Evolutionary conservation across 148 eudicot species (phyloP), one percentile per base, ranked within the genome.

Genomic region (Rhododendron simsii): DNA sequence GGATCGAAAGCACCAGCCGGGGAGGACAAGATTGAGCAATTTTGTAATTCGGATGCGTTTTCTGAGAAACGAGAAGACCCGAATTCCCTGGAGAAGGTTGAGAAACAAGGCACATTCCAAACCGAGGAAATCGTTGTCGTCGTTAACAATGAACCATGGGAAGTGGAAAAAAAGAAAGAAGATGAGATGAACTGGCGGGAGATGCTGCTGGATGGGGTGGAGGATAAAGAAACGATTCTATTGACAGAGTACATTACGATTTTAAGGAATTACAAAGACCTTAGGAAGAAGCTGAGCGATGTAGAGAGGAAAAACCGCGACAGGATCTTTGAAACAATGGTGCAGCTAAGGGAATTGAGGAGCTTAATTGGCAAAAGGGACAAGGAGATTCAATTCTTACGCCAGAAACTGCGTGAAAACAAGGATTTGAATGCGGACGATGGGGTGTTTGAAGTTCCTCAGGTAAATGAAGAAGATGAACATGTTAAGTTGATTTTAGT

Each of bases 141-240:
- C 13, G 47, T 76, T 77, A 74, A 20, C 45, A 74, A 74, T 9
- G 80, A 87, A 84, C 74, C 63, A 33, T 50, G 78, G 78, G 80
- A 79, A 81, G 30, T 73, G 83, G 85, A 51, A 30, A 73, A 41
- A 69, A 87, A 82, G 57, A 90, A 88, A 44, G 92, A 87, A 15
- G 93, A 91, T 83, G 95, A 92, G 69, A 85, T 87, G 12, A 90
- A 89, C 80, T 96, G 98, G 98, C 92, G 90, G 82, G 87, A 93
- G 81, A 87, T 94, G 90, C 92, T 94, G 84, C 86, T 88, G 85
- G 89, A 87, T 37, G 96, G 96, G 14, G 55, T 91, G 83, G 96
- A 93, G 85, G 94, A 94, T 63, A 94, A 91, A 88, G 98, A 97
- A 80, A 92, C 91, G 83, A 87, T 97, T 87, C 91, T 97, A 0